Evolutionary conservation across 495 filamentous ascomycete genomes (phyloP).

Genomic region (Hypoxylon fragiforme): DNA sequence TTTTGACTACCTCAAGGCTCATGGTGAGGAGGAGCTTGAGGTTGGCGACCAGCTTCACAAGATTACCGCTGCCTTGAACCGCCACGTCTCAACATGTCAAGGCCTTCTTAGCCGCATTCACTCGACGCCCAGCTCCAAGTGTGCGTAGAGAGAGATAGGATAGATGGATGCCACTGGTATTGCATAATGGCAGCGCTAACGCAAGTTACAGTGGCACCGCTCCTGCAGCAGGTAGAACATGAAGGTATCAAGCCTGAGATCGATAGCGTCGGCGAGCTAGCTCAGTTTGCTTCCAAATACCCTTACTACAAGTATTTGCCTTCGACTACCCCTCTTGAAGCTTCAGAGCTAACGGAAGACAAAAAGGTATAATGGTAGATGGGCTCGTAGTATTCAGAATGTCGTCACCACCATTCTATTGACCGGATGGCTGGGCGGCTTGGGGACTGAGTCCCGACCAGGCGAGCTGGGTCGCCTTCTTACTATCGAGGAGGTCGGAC

Average conservation of each 20-base stretch:
- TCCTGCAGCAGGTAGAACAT: conserved; percentile 58
- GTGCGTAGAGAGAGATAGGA: conserved; percentile 56
- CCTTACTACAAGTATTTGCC: conserved; percentile 85
- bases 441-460: conserved; percentile 45
- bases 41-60: conserved; percentile 83
- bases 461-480: conserved; percentile 64
- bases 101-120: conserved; percentile 87
- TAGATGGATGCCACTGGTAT: background rate
- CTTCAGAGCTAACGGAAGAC: background rate
- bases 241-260: conserved; percentile 60
- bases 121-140: conserved; percentile 74
- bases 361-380: conserved; percentile 73
- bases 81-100: conserved; percentile 65
- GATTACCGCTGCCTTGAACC: conserved; percentile 75
- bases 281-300: conserved; percentile 71
- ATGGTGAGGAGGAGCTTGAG: conserved; percentile 82
- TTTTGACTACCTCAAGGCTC: conserved; percentile 83
- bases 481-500: conserved; percentile 85
- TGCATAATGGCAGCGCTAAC: conserved; percentile 13
- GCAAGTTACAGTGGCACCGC: conserved; percentile 38
- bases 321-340: background rate
- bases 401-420: conserved; percentile 72
- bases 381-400: conserved; percentile 85
- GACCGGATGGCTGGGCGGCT: conserved; percentile 75
- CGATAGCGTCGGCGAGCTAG: conserved; percentile 61